phyloP scores from a whole-genome alignment of 2,329 filamentous ascomycete genomes.

The Zymoseptoria brevis region DNA sequence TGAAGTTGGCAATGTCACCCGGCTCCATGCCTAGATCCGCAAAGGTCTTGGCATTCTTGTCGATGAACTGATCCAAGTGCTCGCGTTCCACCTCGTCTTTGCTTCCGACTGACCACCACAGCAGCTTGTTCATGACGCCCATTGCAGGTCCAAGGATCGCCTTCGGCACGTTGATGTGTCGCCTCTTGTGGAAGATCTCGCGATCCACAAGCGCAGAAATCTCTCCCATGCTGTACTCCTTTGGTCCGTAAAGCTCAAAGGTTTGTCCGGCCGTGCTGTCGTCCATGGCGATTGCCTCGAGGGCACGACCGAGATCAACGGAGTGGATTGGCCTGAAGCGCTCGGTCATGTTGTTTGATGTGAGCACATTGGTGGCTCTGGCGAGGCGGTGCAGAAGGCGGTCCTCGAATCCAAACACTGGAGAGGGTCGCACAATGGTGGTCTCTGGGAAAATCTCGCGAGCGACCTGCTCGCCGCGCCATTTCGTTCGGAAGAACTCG shows the following conservation, averaged over 20 bases:
- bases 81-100: conserved; percentile 84
- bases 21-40: conserved; percentile 87
- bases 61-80: conserved; percentile 87
- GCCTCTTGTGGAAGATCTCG: conserved; percentile 83
- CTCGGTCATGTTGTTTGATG: conserved; percentile 88
- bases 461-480: conserved; percentile 70
- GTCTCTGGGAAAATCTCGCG: conserved; percentile 92
- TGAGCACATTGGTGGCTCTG: conserved; percentile 70
- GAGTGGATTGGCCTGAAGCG: conserved; percentile 85
- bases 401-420: conserved; percentile 93
- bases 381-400: conserved; percentile 81
- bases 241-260: conserved; percentile 89
- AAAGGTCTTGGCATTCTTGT: conserved; percentile 88
- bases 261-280: conserved; percentile 86
- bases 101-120: conserved; percentile 85
- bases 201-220: conserved; percentile 81
- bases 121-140: conserved; percentile 63
- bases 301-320: conserved; percentile 80
- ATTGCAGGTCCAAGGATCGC: conserved; percentile 66
- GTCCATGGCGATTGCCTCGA: conserved; percentile 85
- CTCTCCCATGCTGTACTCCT: conserved; percentile 81
- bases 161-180: conserved; percentile 88
- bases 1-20: conserved; percentile 74
- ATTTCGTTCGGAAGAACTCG: conserved; percentile 90
- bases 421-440: conserved; percentile 88